Base-by-base conservation (phyloP, 768 basidiomycete genomes). In the Suillus bovinus region DNA sequence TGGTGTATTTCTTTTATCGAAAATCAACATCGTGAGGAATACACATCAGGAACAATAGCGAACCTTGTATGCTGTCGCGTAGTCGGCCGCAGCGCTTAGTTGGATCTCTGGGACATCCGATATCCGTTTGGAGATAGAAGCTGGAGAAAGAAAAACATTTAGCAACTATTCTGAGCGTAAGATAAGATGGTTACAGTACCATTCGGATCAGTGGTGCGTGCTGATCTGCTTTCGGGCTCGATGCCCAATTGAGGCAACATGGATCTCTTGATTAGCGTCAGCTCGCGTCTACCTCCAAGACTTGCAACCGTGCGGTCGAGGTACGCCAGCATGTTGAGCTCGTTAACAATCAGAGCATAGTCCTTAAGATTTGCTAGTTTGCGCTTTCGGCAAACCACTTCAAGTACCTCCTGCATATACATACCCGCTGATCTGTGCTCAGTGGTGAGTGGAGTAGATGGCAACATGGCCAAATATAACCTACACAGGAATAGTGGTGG, bases 341-440 rank as follows among this genome's bases (percentile, higher is more conserved):
- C 73, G 14, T 74, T 74, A 52, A 91, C 76, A 44, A 96, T 78
- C 24, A 99, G 82, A 2, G 92, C 93, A 77, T 94, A 98, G 62
- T 94, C 89, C 61, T 89, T 86, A 34, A 90, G 83, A 68, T 89
- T 83, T 29, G 78, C 76, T 33, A 93, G 75, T 69, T 85, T 86
- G 55, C 88, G 83, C 70, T 85, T 86, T 41, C 84, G 81, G 71
- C 91, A 94, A 1, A 93, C 89, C 24, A 88, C 80, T 64, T 97
- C 96, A 27, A 97, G 83, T 1, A 93, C 93, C 74, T 99, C 96
- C 68, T 96, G 94, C 86, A 98, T 90, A 73, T 99, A 99, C 89
- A 94, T 97, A 10, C 92, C 94, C 16, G 92, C 87, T 10, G 94
- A 87, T 6, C 90, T 93, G 69, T 44, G 20, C 17, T 41, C 20